These are phyloP conservation scores for Sporobolomyces phaffii DNA, from an alignment of 768 basidiomycete species.

Conservation along the genomic window DNA sequence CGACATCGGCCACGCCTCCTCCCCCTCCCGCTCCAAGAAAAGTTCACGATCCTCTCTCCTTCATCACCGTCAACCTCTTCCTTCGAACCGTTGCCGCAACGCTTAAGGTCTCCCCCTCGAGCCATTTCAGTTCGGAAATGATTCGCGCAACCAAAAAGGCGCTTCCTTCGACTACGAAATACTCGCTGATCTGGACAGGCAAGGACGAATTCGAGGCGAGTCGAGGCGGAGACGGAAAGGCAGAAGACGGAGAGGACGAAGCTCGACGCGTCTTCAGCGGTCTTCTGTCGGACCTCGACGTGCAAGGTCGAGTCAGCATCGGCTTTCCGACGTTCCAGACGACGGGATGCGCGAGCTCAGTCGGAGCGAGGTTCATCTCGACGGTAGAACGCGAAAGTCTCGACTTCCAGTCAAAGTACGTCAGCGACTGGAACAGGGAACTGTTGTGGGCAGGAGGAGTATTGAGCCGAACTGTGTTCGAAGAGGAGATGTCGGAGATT, in stretches of 20 bases:
- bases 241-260: conserved; percentile 17
- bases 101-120: conserved; percentile 45
- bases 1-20: background rate
- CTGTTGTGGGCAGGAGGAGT: conserved; percentile 77
- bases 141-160: conserved; percentile 92
- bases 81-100: conserved; percentile 46
- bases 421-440: conserved; percentile 71
- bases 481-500: conserved; percentile 60
- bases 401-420: conserved; percentile 36
- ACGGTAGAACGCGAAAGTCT: conserved; percentile 91
- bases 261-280: conserved; percentile 36
- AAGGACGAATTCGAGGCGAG: conserved; percentile 40
- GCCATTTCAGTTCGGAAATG: conserved; percentile 57
- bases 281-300: conserved; percentile 22
- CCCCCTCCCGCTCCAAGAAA: conserved; percentile 15
- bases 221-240: background rate
- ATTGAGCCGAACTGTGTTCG: conserved; percentile 74
- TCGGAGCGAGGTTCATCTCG: conserved; percentile 80
- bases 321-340: conserved; percentile 57
- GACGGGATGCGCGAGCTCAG: conserved; percentile 67
- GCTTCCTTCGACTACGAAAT: conserved; percentile 66
- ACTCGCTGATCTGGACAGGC: conserved; percentile 68
- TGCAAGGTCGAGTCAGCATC: conserved; percentile 38
- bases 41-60: conserved; percentile 37
- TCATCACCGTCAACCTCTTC: conserved; percentile 42